These are phyloP conservation scores for Thielaviopsis musarum DNA, from an alignment of 2,329 filamentous ascomycete species.

Conservation along the genomic window DNA sequence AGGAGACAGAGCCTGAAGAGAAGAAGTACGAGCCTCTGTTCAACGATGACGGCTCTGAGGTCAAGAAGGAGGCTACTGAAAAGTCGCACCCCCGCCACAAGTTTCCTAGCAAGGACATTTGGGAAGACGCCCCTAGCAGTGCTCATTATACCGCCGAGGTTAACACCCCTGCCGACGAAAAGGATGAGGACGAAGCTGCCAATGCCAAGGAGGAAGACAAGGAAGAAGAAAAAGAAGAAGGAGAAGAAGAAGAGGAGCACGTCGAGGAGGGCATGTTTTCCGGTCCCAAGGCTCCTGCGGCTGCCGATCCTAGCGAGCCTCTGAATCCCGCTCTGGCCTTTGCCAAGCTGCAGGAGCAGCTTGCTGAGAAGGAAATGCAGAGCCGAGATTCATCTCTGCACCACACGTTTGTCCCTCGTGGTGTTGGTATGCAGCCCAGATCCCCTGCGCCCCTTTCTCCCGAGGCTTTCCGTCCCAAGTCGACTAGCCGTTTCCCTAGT, in stretches of 20 bases:
- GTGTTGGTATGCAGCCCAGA: conserved; percentile 12
- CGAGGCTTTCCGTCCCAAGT: conserved; percentile 4
- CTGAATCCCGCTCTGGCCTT: conserved; percentile 48
- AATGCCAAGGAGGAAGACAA: conserved; percentile 24
- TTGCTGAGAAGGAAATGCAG: conserved; percentile 38
- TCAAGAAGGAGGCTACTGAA: conserved; percentile 30
- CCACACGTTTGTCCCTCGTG: conserved; percentile 30
- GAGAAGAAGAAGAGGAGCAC: conserved; percentile 11
- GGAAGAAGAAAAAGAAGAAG: background rate
- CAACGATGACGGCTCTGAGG: conserved; percentile 43
- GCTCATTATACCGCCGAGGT: conserved; percentile 66
- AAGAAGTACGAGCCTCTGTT: conserved; percentile 94
- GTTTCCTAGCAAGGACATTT: conserved; percentile 91
- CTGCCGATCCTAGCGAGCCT: conserved; percentile 20
- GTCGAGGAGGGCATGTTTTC: conserved; percentile 18
- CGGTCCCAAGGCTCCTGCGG: conserved; percentile 16
- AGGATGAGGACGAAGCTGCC: background rate
- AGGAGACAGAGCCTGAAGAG: conserved; percentile 32
- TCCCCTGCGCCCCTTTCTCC: conserved; percentile 1
- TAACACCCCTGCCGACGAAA: conserved; percentile 45
- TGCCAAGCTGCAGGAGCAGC: conserved; percentile 46
- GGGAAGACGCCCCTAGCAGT: conserved; percentile 90
- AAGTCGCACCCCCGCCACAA: conserved; percentile 35
- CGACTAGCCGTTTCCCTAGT: conserved; percentile 49
- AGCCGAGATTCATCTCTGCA: conserved; percentile 16